Base-by-base conservation (phyloP, 805 yeast genomes). In the Schwanniomyces polymorphus region DNA sequence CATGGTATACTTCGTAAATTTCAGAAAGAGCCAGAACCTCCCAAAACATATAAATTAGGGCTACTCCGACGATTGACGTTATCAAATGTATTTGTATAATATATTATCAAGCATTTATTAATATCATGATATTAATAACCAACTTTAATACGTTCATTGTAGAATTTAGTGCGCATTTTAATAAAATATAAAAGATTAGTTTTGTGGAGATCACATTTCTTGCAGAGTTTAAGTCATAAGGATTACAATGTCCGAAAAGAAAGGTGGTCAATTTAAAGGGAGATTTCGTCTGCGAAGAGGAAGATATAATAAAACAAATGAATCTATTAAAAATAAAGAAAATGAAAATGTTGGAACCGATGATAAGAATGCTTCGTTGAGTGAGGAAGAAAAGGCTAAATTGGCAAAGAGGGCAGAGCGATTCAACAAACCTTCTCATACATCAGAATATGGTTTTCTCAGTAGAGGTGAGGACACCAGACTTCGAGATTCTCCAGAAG, bases 381-480 rank as follows among this genome's bases (percentile, higher is more conserved):
- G 16, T 28, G 33, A 28, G 12, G 35, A 31, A 14, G 43, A 27
- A 3, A 35, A 40, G 27, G 43, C 41, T 7, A 48, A 41, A 25
- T 16, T 48, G 26, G 35, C 26, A 18, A 29, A 29, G 16, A 38
- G 51, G 14, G 34, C 27, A 11, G 38, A 37, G 26, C 25, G 51
- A 33, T 48, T 48, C 28, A 42, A 29, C 12, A 16, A 23, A 3
- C 14, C 40, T 25, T 44, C 7, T 41, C 31, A 9, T 34, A 39
- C 35, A 31, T 51, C 52, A 14, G 74, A 67, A 6, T 80, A 73
- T 50, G 87, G 88, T 0, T 65, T 81, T 42, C 61, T 83, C 7
- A 84, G 88, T 51, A 65, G 89, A 47, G 88, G 88, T 0, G 84
- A 78, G 38, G 83, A 78, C 46, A 59, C 58, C 43, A 58, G 78